phyloP scores from a whole-genome alignment of 805 yeast species.

The Metschnikowia kunwiensis region DNA sequence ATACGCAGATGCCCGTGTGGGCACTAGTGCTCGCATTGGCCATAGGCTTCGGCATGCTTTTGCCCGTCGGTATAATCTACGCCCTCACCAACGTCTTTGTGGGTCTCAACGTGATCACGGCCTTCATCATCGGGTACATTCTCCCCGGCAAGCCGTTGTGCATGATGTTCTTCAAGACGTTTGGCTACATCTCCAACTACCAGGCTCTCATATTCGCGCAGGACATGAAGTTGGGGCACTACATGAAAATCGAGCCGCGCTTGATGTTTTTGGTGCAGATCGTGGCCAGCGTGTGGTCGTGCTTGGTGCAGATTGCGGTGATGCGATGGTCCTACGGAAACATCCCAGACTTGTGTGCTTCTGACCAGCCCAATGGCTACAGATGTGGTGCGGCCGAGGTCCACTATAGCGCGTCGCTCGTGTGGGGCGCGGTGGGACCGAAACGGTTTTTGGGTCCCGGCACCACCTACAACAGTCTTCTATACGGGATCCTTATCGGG shows the following conservation, averaged over 20 bases:
- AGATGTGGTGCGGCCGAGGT: constrained; percentile 22
- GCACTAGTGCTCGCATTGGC: constrained; percentile 17
- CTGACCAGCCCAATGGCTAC: constrained; percentile 17
- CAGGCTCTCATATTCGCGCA: constrained; percentile 20
- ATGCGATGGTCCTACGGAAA: constrained; percentile 24
- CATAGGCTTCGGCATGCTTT: constrained; percentile 15
- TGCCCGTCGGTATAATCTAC: constrained; percentile 20
- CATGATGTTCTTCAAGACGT: constrained; percentile 20
- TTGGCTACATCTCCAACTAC: constrained; percentile 21
- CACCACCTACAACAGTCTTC: constrained; percentile 14
- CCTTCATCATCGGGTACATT: constrained; percentile 20
- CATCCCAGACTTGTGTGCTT: constrained; percentile 19
- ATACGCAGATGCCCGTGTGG: constrained; percentile 21
- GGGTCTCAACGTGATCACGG: constrained; percentile 21
- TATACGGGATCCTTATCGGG: constrained; percentile 15
- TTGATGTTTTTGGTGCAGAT: constrained; percentile 19
- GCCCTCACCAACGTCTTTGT: constrained; percentile 23
- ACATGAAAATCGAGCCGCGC: constrained; percentile 22
- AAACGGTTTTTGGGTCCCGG: constrained; percentile 30
- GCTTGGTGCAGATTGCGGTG: constrained; percentile 24
- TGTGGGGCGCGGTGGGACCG: constrained; percentile 39
- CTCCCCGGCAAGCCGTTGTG: constrained; percentile 21
- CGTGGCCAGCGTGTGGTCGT: constrained; percentile 21
- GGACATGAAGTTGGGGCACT: constrained; percentile 22
- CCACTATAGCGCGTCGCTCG: constrained; percentile 20